Percentiles rank a stretch among this genome's conserved stretches.
These are phyloP conservation scores for Pyrus bretschneideri DNA, from an alignment of 306 rosid species.

Conservation along the genomic window DNA sequence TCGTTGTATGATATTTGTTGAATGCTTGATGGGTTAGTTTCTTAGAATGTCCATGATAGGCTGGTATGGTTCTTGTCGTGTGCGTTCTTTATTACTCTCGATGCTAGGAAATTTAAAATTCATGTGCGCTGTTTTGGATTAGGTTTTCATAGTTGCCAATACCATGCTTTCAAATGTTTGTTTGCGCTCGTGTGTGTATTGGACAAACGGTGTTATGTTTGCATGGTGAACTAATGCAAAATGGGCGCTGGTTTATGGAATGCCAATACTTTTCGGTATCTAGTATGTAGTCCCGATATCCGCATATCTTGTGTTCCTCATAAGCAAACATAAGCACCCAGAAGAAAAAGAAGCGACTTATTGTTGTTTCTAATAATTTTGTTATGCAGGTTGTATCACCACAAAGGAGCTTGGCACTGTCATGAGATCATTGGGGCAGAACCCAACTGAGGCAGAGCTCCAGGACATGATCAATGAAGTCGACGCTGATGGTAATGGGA, in stretches of 20 bases:
- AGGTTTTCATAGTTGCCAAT: neutral
- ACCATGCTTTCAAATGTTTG: neutral
- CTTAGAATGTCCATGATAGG: neutral
- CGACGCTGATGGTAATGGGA: slow-evolving; percentile 2
- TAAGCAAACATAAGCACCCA: neutral
- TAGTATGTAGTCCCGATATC: neutral
- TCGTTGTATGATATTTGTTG: neutral
- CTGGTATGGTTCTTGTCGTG: neutral
- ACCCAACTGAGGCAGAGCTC: slow-evolving; percentile 1
- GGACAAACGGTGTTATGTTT: neutral
- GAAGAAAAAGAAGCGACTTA: neutral
- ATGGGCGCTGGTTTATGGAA: neutral
- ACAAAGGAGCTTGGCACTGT: slow-evolving; percentile 1
- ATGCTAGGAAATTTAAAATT: neutral
- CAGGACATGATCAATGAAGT: slow-evolving; percentile 8
- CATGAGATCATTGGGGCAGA: slow-evolving; percentile 1
- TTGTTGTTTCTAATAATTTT: neutral
- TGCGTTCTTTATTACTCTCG: neutral
- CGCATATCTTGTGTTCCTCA: neutral
- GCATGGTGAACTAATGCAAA: neutral
- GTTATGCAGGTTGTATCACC: neutral
- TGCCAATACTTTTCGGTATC: neutral
- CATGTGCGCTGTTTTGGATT: neutral
- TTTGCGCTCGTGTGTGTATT: neutral
- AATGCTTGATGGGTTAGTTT: neutral